phyloP scores from a whole-genome alignment of 805 yeast genomes.

The Wickerhamiella brachini region DNA sequence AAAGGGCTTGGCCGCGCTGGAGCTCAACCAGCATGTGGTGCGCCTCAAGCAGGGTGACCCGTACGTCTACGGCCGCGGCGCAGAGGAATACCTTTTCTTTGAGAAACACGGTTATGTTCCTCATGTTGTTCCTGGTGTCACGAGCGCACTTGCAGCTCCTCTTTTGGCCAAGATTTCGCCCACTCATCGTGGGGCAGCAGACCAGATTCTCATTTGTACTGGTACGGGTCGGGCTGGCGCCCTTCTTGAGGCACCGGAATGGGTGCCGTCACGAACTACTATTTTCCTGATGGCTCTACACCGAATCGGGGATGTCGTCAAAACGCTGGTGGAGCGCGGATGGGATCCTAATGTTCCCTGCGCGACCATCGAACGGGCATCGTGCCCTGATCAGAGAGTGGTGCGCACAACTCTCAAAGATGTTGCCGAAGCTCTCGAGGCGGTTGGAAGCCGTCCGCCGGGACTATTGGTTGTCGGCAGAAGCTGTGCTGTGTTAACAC shows the following conservation, averaged over 20 bases:
- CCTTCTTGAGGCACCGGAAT: constrained; percentile 65
- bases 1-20: constrained; percentile 54
- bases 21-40: constrained; percentile 63
- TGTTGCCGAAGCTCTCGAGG: constrained; percentile 59
- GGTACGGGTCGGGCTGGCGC: constrained; percentile 88
- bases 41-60: constrained; percentile 95
- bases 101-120: constrained; percentile 54
- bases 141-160: constrained; percentile 83
- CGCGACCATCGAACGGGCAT: constrained; percentile 79
- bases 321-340: constrained; percentile 33
- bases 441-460: constrained; percentile 81
- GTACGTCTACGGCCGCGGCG: constrained; percentile 91
- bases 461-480: constrained; percentile 75
- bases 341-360: constrained; percentile 71
- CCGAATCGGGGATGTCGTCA: constrained; percentile 32
- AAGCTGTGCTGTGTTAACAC: constrained; percentile 47
- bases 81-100: constrained; percentile 75
- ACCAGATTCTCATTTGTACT: constrained; percentile 84
- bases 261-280: constrained; percentile 58
- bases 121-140: constrained; percentile 69
- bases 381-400: constrained; percentile 85
- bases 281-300: constrained; percentile 85
- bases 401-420: constrained; percentile 57
- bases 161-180: constrained; percentile 73
- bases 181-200: constrained; percentile 83